Evolutionary conservation across 306 rosid genomes (phyloP), one percentile per base, ranked within the genome.

Genomic region (Dryas drummondii): DNA sequence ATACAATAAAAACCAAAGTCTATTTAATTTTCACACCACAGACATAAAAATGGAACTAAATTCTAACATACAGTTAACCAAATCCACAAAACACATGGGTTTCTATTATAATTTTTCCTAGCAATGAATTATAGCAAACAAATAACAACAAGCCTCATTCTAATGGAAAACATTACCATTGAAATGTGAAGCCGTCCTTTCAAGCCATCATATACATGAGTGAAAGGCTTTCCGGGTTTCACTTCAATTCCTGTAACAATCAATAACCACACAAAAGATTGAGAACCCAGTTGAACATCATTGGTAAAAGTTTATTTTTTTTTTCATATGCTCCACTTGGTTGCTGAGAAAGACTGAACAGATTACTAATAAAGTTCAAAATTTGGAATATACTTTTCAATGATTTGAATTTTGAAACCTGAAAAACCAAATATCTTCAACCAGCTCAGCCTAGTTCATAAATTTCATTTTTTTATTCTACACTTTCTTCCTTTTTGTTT

Each of bases 181-280:
- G 98, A 89, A 83, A 94, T 71, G 77, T 91, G 98, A 42, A 94
- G 96, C 63, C 97, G 92, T 59, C 97, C 96, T 82, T 85, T 86
- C 6, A 76, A 73, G 40, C 71, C 84, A 47, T 87, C 89, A 56
- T 59, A 78, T 5, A 80, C 65, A 68, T 87, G 93, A 63, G 87
- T 79, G 17, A 87, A 87, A 41, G 97, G 96, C 73, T 84, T 94
- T 63, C 93, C 98, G 7, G 97, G 88, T 83, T 91, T 94, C 50
- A 94, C 90, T 84, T 91, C 98, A 11, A 85, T 83, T 54, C 97
- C 98, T 88, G 80, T 13, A 48, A 76, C 49, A 69, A 19, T 14
- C 15, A 65, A 70, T 3, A 6, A 46, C 32, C 65, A 66, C 65
- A 68, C 44, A 27, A 6, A 58, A 54, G 69, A 76, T 54, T 66